Conservation (phyloP, 495 filamentous ascomycete species). For the Penicillium pulvis region DNA sequence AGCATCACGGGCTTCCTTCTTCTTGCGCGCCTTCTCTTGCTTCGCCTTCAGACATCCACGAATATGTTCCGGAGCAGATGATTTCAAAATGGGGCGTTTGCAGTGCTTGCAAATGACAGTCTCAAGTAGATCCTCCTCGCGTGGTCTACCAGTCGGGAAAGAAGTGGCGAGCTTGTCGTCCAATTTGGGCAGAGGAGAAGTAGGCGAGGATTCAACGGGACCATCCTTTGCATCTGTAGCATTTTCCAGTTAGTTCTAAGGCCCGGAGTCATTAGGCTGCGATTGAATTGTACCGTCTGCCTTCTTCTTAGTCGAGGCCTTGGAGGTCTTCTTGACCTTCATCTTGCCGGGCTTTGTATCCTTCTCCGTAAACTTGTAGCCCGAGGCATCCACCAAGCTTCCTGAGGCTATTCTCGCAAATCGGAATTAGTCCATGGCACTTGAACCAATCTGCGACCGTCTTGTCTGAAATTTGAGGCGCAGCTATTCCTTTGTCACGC, state of each 20-base stretch:
- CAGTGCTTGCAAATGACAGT: slow-evolving; percentile 79
- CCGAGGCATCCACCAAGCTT: slow-evolving; percentile 50
- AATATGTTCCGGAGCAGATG: slow-evolving; percentile 64
- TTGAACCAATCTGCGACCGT: neutral
- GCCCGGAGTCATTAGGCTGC: slow-evolving; percentile 13
- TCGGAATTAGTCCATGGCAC: neutral
- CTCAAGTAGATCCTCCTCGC: slow-evolving; percentile 64
- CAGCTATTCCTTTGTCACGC: slow-evolving; percentile 10
- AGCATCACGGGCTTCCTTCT: slow-evolving; percentile 70
- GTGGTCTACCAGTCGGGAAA: slow-evolving; percentile 73
- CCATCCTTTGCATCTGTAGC: slow-evolving; percentile 31
- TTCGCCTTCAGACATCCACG: slow-evolving; percentile 73
- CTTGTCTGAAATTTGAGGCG: neutral
- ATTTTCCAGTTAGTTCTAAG: neutral
- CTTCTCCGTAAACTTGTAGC: slow-evolving; percentile 58
- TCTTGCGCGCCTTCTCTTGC: slow-evolving; percentile 76
- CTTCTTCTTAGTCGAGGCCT: slow-evolving; percentile 50
- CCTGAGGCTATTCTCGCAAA: slow-evolving; percentile 31
- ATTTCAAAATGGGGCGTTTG: slow-evolving; percentile 70
- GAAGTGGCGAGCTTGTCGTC: slow-evolving; percentile 67
- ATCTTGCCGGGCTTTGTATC: slow-evolving; percentile 64
- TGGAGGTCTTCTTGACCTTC: slow-evolving; percentile 70
- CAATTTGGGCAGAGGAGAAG: slow-evolving; percentile 69
- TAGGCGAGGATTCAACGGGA: slow-evolving; percentile 37
- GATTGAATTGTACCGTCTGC: slow-evolving; percentile 48